phyloP scores from a whole-genome alignment of 169 alveolate species.

The Eimeria tenella region DNA sequence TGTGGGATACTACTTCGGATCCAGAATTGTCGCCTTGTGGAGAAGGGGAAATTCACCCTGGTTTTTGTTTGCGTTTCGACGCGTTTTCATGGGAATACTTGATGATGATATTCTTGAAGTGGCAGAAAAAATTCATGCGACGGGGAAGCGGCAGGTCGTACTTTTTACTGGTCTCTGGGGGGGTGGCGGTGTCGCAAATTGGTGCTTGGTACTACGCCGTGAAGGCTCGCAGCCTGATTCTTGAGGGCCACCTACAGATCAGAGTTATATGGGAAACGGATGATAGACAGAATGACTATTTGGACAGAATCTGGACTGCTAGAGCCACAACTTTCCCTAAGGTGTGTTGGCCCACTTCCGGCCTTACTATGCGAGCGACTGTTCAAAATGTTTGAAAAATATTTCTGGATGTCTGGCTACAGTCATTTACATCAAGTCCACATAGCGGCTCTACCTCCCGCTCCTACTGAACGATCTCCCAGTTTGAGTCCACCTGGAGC shows the following conservation, averaged over 20 bases:
- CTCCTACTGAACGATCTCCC: too few species aligned
- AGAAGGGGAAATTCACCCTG: slow-evolving; percentile 22
- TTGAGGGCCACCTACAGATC: slow-evolving; percentile 23
- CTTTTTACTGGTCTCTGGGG: slow-evolving; percentile 56
- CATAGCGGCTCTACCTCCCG: too few species aligned
- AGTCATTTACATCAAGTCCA: too few species aligned
- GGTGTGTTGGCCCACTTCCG: not conserved
- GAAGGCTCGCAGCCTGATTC: slow-evolving; percentile 9
- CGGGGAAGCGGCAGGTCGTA: slow-evolving; percentile 54
- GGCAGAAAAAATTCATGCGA: not conserved
- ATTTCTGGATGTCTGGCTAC: not conserved
- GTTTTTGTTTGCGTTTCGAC: slow-evolving; percentile 26
- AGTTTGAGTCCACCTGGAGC: too few species aligned
- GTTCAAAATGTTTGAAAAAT: not conserved
- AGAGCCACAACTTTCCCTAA: slow-evolving; percentile 51
- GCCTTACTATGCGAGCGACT: not conserved
- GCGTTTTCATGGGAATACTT: not conserved
- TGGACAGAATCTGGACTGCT: slow-evolving; percentile 42
- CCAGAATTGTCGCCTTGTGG: slow-evolving; percentile 38
- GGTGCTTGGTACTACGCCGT: slow-evolving; percentile 64
- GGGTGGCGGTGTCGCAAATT: slow-evolving; percentile 59
- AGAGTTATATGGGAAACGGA: slow-evolving; percentile 45
- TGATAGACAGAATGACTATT: slow-evolving; percentile 19
- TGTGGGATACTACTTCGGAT: slow-evolving; percentile 42
- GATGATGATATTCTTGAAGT: slow-evolving; percentile 42